Evolutionary conservation across 2,329 filamentous ascomycete species (phyloP).

Genomic region (Pseudogymnoascus sp.): DNA sequence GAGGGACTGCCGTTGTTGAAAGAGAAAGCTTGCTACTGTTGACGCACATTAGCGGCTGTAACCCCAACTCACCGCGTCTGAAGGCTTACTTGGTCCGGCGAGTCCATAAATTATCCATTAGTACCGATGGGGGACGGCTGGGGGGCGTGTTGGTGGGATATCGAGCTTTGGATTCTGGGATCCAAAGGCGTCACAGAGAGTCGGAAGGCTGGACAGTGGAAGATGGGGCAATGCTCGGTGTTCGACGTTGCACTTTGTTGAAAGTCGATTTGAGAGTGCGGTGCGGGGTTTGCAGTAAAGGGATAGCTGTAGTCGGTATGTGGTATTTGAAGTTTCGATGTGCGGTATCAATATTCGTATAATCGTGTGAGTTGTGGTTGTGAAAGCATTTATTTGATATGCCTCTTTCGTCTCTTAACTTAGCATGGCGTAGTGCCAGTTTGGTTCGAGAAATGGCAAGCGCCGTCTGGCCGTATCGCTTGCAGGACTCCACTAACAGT

Average conservation of each 20-base stretch:
- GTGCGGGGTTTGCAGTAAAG: neutral
- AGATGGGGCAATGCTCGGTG: slow-evolving; percentile 5
- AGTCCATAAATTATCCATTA: slow-evolving; percentile 52
- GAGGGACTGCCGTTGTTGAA: slow-evolving; percentile 34
- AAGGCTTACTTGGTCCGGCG: slow-evolving; percentile 66
- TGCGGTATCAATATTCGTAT: slow-evolving; percentile 8
- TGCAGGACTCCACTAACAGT: slow-evolving; percentile 3
- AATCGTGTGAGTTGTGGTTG: slow-evolving; percentile 1
- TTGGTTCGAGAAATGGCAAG: slow-evolving; percentile 7
- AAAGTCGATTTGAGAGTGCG: neutral
- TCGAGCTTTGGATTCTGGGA: slow-evolving; percentile 10
- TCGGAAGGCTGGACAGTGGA: neutral
- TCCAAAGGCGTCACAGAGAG: neutral
- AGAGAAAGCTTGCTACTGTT: slow-evolving; percentile 74
- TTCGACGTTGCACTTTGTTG: neutral
- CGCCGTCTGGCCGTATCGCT: slow-evolving; percentile 8
- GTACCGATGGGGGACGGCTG: neutral
- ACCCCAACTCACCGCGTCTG: slow-evolving; percentile 14
- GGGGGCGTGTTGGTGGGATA: neutral
- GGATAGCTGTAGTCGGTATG: neutral
- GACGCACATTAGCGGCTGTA: slow-evolving; percentile 16
- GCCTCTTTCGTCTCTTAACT: slow-evolving; percentile 8
- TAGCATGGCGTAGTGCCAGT: slow-evolving; percentile 8
- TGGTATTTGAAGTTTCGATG: neutral
- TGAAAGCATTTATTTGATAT: slow-evolving; percentile 10